Conservation (phyloP, 2,329 filamentous ascomycete genomes). For the Monosporascus sp. region DNA sequence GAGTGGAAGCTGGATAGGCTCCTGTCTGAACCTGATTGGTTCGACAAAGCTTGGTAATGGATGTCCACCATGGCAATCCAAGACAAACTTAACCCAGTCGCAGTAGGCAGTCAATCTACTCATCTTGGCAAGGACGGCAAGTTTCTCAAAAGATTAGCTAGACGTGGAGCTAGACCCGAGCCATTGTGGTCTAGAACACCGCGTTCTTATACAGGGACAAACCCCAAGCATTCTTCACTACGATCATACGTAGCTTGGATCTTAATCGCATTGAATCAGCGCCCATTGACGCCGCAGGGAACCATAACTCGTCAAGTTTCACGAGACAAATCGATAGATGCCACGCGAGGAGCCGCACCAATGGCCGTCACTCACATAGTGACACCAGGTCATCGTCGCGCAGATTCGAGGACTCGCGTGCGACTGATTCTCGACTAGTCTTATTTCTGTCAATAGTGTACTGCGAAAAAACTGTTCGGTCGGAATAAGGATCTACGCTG, state of each 20-base stretch:
- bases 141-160: not conserved
- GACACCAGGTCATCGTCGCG: too few species aligned
- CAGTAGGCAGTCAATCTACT: constrained; percentile 13
- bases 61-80: constrained; percentile 10
- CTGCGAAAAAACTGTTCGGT: too few species aligned
- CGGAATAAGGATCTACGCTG: too few species aligned
- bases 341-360: not conserved
- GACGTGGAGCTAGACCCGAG: not conserved
- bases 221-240: too few species aligned
- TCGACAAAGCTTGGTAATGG: constrained; percentile 2
- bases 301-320: too few species aligned
- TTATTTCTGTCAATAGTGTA: too few species aligned
- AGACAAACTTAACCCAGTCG: constrained; percentile 10
- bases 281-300: not conserved
- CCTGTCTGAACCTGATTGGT: constrained; percentile 3
- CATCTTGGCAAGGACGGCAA: constrained; percentile 4
- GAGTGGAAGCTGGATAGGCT: constrained; percentile 3
- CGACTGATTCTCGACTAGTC: too few species aligned
- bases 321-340: too few species aligned
- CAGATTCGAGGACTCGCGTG: too few species aligned
- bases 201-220: too few species aligned
- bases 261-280: too few species aligned
- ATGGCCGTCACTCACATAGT: not conserved
- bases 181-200: not conserved
- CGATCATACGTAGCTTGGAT: too few species aligned